These are phyloP conservation scores for Barnettozyma sucrosica DNA, from an alignment of 805 yeast genomes.

Conservation along the genomic window DNA sequence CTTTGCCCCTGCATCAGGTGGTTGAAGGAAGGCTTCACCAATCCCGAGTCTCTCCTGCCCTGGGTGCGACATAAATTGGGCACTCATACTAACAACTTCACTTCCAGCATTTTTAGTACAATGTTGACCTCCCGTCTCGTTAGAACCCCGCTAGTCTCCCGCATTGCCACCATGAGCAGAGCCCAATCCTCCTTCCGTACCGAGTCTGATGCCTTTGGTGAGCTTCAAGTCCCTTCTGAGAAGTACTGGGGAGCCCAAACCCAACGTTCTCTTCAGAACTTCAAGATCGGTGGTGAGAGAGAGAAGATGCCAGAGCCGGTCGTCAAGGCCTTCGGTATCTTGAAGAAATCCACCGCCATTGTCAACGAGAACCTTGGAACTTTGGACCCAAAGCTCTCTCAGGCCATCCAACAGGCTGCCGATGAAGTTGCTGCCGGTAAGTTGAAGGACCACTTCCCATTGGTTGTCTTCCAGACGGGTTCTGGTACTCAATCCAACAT, in stretches of 20 bases:
- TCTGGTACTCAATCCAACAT: slow-evolving; percentile 98
- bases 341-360: slow-evolving; percentile 91
- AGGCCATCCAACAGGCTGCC: slow-evolving; percentile 89
- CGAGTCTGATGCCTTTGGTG: slow-evolving; percentile 96
- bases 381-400: slow-evolving; percentile 76
- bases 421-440: slow-evolving; percentile 92
- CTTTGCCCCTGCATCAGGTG: not conserved
- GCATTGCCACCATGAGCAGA: slow-evolving; percentile 8
- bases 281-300: slow-evolving; percentile 90
- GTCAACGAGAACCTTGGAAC: slow-evolving; percentile 80
- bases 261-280: slow-evolving; percentile 86
- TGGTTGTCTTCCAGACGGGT: slow-evolving; percentile 98
- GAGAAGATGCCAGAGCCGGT: slow-evolving; percentile 91
- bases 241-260: slow-evolving; percentile 99
- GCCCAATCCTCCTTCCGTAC: slow-evolving; percentile 37
- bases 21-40: not conserved
- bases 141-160: slow-evolving; percentile 6
- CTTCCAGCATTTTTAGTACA: not conserved
- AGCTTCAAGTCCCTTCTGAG: slow-evolving; percentile 80
- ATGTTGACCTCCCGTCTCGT: slow-evolving; percentile 8
- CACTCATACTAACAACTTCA: not conserved
- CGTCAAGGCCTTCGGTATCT: slow-evolving; percentile 84
- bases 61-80: not conserved
- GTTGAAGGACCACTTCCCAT: slow-evolving; percentile 89
- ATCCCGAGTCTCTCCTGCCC: not conserved